Evolutionary conservation across 129 eudicot species (phyloP).

Genomic region (Lonicera japonica): DNA sequence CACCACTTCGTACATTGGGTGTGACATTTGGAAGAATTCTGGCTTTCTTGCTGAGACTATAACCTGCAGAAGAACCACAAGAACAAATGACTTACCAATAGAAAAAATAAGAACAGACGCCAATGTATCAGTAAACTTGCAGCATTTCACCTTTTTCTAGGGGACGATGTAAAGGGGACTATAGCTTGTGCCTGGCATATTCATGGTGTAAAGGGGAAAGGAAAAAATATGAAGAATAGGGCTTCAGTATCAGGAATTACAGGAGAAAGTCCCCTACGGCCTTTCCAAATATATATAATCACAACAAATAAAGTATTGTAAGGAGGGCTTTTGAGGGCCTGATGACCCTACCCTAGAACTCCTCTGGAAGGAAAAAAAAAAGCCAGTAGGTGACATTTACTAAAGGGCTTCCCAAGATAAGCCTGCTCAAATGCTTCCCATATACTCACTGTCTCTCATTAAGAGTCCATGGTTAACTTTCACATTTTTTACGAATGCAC

Average conservation of each 20-base stretch:
- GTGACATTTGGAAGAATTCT: conserved; percentile 93
- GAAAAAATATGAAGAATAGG: not conserved
- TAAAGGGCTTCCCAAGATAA: no score
- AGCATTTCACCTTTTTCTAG: not conserved
- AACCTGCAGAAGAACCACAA: conserved; percentile 41
- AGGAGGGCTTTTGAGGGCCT: no score
- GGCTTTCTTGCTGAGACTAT: conserved; percentile 97
- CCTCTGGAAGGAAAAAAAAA: no score
- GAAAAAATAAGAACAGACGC: not conserved
- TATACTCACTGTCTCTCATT: no score
- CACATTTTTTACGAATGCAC: no score
- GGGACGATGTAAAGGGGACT: no score
- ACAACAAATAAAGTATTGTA: no score
- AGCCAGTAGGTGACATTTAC: no score
- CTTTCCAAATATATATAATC: no score
- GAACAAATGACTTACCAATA: conserved; percentile 4
- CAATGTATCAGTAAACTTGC: not conserved
- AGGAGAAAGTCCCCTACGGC: not conserved
- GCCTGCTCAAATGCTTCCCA: no score
- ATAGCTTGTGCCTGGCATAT: not conserved
- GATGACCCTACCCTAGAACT: no score
- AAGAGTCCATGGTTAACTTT: no score
- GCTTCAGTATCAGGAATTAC: not conserved
- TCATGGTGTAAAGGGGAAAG: not conserved
- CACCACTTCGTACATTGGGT: conserved; percentile 95